Evolutionary conservation across 805 yeast genomes (phyloP), one percentile per base, ranked within the genome.

Genomic region (Metschnikowia colocasiae): DNA sequence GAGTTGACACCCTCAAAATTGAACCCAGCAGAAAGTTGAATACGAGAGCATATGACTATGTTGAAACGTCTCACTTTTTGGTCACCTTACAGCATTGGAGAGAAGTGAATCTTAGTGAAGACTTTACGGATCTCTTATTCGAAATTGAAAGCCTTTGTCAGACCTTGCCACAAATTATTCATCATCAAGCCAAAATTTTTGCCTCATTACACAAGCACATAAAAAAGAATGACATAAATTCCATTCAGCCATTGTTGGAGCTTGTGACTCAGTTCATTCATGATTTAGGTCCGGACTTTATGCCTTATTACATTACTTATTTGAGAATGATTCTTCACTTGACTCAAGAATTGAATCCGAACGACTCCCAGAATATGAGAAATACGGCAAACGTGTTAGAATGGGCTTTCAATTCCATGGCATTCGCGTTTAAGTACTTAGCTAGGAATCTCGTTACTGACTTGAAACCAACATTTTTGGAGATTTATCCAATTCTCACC

Each of bases 201-300:
- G 72, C 74, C 5, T 55, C 75, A 4, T 67, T 94, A 31, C 60
- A 66, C 25, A 53, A 53, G 8, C 75, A 77, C 47, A 75, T 85
- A 32, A 58, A 63, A 15, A 66, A 71, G 31, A 79, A 82, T 51
- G 96, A 94, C 60, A 74, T 75, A 19, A 70, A 84, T 47, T 81
- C 96, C 1, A 67, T 87, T 38, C 94, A 90, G 62, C 92, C 98
- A 3, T 61, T 88, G 25, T 65, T 89, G 43, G 99, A 94, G 61
- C 61, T 70, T 45, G 63, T 90, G 20, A 79, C 96, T 0, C 95
- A 90, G 59, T 85, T 94, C 57, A 83, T 90, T 34, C 97, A 88
- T 57, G 99, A 92, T 69, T 69, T 92, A 52, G 97, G 97, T 8
- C 84, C 92, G 2, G 98, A 92, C 56, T 94, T 91, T 59, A 76